A percentile compares a stretch with the other conserved stretches of the same genome.
Conservation (phyloP, 805 yeast genomes). For the Myxozyma vanderwaltii region DNA sequence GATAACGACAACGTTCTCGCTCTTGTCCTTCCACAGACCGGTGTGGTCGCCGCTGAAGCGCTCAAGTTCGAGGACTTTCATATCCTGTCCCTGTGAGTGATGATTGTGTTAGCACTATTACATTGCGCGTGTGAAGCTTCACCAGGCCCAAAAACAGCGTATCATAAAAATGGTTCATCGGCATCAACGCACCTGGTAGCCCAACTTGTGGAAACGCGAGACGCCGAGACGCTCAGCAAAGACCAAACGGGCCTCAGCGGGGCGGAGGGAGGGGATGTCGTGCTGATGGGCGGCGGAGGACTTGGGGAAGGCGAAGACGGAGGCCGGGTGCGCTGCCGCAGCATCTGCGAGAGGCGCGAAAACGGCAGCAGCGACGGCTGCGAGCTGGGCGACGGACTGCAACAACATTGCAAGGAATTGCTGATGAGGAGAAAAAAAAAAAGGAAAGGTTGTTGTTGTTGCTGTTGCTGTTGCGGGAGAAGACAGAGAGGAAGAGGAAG, state of each 20-base stretch:
- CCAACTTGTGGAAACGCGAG: constrained; percentile 35
- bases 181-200: constrained; percentile 22
- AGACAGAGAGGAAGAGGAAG: neutral
- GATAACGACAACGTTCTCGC: constrained; percentile 33
- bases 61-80: constrained; percentile 35
- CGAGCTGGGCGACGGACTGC: constrained; percentile 28
- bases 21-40: constrained; percentile 32
- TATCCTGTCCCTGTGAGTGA: constrained; percentile 30
- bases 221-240: constrained; percentile 48
- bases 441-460: neutral
- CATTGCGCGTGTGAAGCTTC: too few relatives aligned
- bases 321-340: constrained; percentile 32
- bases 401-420: constrained; percentile 29
- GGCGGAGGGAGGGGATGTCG: constrained; percentile 40
- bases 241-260: constrained; percentile 67
- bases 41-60: constrained; percentile 34
- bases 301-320: constrained; percentile 35
- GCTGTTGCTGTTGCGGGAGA: neutral
- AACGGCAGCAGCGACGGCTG: constrained; percentile 30
- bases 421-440: neutral
- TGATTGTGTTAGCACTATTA: neutral
- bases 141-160: too few relatives aligned
- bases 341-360: constrained; percentile 23
- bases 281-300: constrained; percentile 16
- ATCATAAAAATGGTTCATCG: too few relatives aligned